phyloP scores from a whole-genome alignment of 129 eudicot genomes.

The Scalesia atractyloides region DNA sequence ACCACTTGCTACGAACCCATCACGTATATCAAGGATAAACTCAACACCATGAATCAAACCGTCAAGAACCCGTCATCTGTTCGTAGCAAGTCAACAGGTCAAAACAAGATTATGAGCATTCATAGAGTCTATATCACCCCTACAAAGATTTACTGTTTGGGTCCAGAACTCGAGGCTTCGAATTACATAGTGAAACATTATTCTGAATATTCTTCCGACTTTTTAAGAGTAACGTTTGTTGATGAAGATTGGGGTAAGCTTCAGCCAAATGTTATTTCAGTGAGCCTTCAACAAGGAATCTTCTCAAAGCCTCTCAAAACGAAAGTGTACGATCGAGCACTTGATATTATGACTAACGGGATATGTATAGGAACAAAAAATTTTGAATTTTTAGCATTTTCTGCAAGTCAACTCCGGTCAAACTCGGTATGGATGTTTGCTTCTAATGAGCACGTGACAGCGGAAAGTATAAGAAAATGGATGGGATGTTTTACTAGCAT shows the following conservation, averaged over 20 bases:
- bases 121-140: slow-evolving; percentile 87
- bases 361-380: slow-evolving; percentile 67
- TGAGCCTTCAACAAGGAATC: slow-evolving; percentile 56
- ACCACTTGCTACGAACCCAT: slow-evolving; percentile 81
- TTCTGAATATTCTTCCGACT: slow-evolving; percentile 71
- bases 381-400: slow-evolving; percentile 81
- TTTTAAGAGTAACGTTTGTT: slow-evolving; percentile 84
- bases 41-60: slow-evolving; percentile 29
- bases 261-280: slow-evolving; percentile 49
- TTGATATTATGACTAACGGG: slow-evolving; percentile 75
- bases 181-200: slow-evolving; percentile 88
- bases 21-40: slow-evolving; percentile 42
- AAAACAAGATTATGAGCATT: slow-evolving; percentile 75
- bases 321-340: slow-evolving; percentile 55
- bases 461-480: slow-evolving; percentile 81
- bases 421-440: slow-evolving; percentile 99
- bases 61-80: slow-evolving; percentile 39
- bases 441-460: slow-evolving; percentile 73
- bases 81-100: slow-evolving; percentile 38
- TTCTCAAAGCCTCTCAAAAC: slow-evolving; percentile 72
- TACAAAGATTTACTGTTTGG: slow-evolving; percentile 74
- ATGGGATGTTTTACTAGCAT: slow-evolving; percentile 93
- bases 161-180: slow-evolving; percentile 91
- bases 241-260: slow-evolving; percentile 97
- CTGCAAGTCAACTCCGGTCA: slow-evolving; percentile 97